Base-by-base conservation (phyloP, 2,329 filamentous ascomycete genomes). In the Rutstroemia sp. region DNA sequence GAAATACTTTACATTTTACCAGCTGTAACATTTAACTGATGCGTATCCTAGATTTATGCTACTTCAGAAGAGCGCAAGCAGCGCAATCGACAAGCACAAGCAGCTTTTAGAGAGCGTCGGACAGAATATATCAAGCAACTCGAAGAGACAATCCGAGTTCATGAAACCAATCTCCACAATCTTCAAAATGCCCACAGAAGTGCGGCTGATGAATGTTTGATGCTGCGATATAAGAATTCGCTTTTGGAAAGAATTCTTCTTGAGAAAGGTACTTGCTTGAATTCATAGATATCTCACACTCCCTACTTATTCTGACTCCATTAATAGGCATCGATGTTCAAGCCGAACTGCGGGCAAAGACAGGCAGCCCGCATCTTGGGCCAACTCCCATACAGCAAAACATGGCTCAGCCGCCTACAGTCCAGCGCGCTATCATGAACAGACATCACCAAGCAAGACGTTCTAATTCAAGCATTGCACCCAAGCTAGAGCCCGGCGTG, bases 91-190 rank as follows among this genome's bases (percentile, higher is more conserved):
- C 94, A 97, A 76, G 94, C 94, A 48, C 94, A 99, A 75, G 94
- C 94, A 55, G 94, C 94, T 57, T 99, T 99, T 69, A 87, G 94
- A 65, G 94, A 99, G 75, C 87, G 94, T 63, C 86, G 94, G 58
- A 97, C 92, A 55, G 94, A 99, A 77, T 99, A 99, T 73, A 99
- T 99, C 76, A 97, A 97, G 76, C 94, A 99, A 73, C 82, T 99
- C 25, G 94, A 99, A 75, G 90, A 92, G 66, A 95, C 92, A 56
- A 97, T 99, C 73, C 92, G 94, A 69, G 89, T 94, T 65, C 92
- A 97, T 78, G 94, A 99, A 74, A 90, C 95, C 67, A 92, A 90
- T 66, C 79, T 97, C 56, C 89, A 95, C 66, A 95, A 85, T 68
- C 79, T 99, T 58, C 94, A 97, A 74, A 88, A 92, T 68, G 95